Percentiles rank a stretch among this genome's conserved stretches.
Conservation (phyloP, 1,139 yeast species). For the Blastobotrys serpentis region DNA sequence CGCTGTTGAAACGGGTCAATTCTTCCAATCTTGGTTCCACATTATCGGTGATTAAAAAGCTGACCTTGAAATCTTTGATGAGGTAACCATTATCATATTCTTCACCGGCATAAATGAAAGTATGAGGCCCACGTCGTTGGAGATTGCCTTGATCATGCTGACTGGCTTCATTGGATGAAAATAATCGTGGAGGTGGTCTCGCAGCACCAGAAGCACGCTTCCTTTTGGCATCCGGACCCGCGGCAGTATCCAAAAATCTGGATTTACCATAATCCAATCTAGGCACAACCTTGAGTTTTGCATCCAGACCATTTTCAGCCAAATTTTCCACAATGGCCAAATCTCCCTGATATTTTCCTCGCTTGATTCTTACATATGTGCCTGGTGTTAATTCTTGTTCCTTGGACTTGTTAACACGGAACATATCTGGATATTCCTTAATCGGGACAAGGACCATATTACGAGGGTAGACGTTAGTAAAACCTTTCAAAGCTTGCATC, state of each 20-base stretch:
- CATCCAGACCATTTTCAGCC: slow-evolving; percentile 93
- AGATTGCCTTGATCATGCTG: slow-evolving; percentile 58
- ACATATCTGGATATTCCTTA: slow-evolving; percentile 88
- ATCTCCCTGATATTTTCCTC: slow-evolving; percentile 92
- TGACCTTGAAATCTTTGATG: slow-evolving; percentile 80
- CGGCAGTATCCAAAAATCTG: slow-evolving; percentile 57
- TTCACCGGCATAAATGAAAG: slow-evolving; percentile 76
- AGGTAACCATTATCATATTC: slow-evolving; percentile 88
- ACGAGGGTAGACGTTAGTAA: slow-evolving; percentile 73
- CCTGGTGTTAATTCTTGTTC: slow-evolving; percentile 91
- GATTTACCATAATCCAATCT: slow-evolving; percentile 85
- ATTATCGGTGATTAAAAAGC: slow-evolving; percentile 75
- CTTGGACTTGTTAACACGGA: slow-evolving; percentile 84
- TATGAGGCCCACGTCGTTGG: slow-evolving; percentile 69
- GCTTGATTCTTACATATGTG: slow-evolving; percentile 81
- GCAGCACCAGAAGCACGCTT: slow-evolving; percentile 55
- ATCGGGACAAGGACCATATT: slow-evolving; percentile 87
- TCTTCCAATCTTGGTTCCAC: slow-evolving; percentile 89
- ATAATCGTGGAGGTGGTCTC: slow-evolving; percentile 82
- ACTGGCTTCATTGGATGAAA: slow-evolving; percentile 60
- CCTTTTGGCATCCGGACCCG: slow-evolving; percentile 38
- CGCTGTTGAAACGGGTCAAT: slow-evolving; percentile 73
- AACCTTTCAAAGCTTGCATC: slow-evolving; percentile 80
- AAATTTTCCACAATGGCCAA: slow-evolving; percentile 90
- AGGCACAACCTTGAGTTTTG: slow-evolving; percentile 86